Evolutionary conservation across 2,329 filamentous ascomycete genomes (phyloP).

Genomic region (Acephala macrosclerotiorum): DNA sequence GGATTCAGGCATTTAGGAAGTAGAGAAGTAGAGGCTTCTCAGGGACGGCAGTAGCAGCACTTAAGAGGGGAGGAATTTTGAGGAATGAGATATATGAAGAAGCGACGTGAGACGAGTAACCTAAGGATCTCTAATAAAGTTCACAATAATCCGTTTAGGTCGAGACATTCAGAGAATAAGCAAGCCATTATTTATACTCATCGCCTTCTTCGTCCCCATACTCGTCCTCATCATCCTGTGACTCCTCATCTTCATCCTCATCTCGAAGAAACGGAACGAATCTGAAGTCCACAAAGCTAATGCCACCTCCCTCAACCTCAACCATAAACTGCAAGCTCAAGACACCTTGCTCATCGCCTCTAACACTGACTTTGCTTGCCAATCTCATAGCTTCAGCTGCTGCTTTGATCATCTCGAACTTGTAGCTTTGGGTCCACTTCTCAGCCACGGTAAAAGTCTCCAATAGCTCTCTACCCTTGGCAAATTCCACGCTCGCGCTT

Average conservation of each 20-base stretch:
- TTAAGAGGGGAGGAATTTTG: too few relatives aligned
- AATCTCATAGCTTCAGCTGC: slow-evolving; percentile 92
- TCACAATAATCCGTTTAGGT: background rate
- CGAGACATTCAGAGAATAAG: too few relatives aligned
- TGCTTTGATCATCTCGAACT: slow-evolving; percentile 85
- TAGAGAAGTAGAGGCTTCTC: too few relatives aligned
- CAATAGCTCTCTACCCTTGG: slow-evolving; percentile 69
- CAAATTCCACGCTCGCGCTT: slow-evolving; percentile 71
- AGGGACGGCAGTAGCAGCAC: too few relatives aligned
- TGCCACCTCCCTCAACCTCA: slow-evolving; percentile 74
- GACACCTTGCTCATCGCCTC: slow-evolving; percentile 88
- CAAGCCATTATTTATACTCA: slow-evolving; percentile 3
- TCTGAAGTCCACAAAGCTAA: slow-evolving; percentile 83
- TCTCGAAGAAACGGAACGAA: slow-evolving; percentile 77
- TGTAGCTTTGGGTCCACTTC: slow-evolving; percentile 76
- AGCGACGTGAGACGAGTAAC: too few relatives aligned
- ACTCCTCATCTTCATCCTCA: slow-evolving; percentile 58
- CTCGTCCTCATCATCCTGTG: slow-evolving; percentile 46
- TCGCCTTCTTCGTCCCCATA: slow-evolving; percentile 39
- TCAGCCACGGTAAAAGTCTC: slow-evolving; percentile 75
- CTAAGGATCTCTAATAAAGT: too few relatives aligned
- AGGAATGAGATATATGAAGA: too few relatives aligned
- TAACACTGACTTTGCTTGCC: slow-evolving; percentile 89
- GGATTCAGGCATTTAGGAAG: too few relatives aligned
- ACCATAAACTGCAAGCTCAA: slow-evolving; percentile 97